Evolutionary conservation across 805 yeast species (phyloP).

Genomic region (Lipomyces mesembrius): DNA sequence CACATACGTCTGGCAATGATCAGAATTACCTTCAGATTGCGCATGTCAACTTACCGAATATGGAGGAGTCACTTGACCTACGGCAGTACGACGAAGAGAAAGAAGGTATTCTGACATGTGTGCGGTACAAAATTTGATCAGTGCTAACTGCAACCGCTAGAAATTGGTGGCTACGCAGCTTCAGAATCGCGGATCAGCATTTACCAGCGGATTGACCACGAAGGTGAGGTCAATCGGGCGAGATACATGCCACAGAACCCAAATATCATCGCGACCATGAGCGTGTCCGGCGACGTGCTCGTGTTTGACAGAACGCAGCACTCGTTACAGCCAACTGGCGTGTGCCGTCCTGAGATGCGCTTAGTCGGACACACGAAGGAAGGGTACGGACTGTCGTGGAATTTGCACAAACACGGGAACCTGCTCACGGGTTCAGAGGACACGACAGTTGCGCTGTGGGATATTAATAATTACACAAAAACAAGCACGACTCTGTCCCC

Average conservation of each 20-base stretch:
- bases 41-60: conserved; percentile 44
- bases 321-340: conserved; percentile 52
- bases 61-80: conserved; percentile 36
- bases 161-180: conserved; percentile 44
- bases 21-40: conserved; percentile 55
- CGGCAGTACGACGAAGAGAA: conserved; percentile 39
- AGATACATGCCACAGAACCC: conserved; percentile 57
- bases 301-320: conserved; percentile 70
- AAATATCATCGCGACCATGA: conserved; percentile 58
- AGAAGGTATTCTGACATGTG: conserved; percentile 34
- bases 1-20: conserved; percentile 64
- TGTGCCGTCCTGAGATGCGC: conserved; percentile 57
- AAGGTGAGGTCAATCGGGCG: conserved; percentile 69
- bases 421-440: conserved; percentile 72
- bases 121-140: conserved; percentile 7
- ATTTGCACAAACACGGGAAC: conserved; percentile 47
- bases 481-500: conserved; percentile 49
- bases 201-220: conserved; percentile 60
- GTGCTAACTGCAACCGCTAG: conserved; percentile 23
- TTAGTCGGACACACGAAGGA: conserved; percentile 63
- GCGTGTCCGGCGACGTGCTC: conserved; percentile 48
- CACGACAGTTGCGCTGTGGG: conserved; percentile 73
- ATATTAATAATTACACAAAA: conserved; percentile 45
- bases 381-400: conserved; percentile 78
- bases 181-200: conserved; percentile 51